These are phyloP conservation scores for Anthostomella pinea DNA, from an alignment of 2,329 filamentous ascomycete genomes.

Conservation along the genomic window DNA sequence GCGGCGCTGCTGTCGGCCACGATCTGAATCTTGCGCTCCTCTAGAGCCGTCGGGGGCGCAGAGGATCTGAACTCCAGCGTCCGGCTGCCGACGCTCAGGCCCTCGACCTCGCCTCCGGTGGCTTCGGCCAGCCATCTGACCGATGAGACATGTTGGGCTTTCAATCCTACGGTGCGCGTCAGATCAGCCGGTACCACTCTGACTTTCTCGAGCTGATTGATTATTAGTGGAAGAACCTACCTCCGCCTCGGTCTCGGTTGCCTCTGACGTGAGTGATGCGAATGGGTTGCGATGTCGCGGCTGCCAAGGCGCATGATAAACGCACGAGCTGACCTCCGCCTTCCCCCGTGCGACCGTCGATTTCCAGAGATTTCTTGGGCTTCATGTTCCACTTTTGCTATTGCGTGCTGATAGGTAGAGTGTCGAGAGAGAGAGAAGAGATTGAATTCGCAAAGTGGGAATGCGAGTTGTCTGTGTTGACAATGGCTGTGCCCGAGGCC, in stretches of 20 bases:
- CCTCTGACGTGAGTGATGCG: conserved; percentile 54
- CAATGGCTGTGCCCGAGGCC: too few relatives aligned
- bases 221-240: too few relatives aligned
- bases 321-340: conserved; percentile 62
- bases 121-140: conserved; percentile 52
- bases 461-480: too few relatives aligned
- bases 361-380: conserved; percentile 32
- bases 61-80: conserved; percentile 47
- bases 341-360: conserved; percentile 58
- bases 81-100: conserved; percentile 49
- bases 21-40: conserved; percentile 46
- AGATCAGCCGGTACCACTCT: conserved; percentile 1
- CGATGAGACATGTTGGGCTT: conserved; percentile 57
- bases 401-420: not conserved
- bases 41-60: conserved; percentile 36
- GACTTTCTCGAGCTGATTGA: too few relatives aligned
- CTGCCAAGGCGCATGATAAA: conserved; percentile 53
- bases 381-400: conserved; percentile 7
- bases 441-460: not conserved
- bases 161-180: conserved; percentile 46
- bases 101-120: conserved; percentile 49
- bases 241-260: conserved; percentile 43
- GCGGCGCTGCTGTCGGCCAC: conserved; percentile 48
- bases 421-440: not conserved
- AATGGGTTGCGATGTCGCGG: conserved; percentile 52